A percentile compares a stretch with the other conserved stretches of the same genome.
Evolutionary conservation across 2,329 filamentous ascomycete species (phyloP).

Genomic region (Chaetomiaceae sp.): DNA sequence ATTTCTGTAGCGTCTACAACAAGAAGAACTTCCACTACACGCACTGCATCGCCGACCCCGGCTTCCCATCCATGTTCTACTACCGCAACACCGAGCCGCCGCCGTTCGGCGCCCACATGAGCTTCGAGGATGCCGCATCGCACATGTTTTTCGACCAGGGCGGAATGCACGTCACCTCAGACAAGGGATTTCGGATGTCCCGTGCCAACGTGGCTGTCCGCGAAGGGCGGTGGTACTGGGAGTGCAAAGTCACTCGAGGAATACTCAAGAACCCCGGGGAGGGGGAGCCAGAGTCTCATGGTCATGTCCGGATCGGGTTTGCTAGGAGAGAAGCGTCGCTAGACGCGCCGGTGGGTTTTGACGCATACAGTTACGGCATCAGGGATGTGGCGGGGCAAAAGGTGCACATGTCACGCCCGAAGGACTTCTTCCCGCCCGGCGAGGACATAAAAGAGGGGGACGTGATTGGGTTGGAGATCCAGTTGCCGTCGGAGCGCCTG

Average conservation of each 20-base stretch:
- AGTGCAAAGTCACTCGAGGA: constrained; percentile 83
- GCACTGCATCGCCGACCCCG: constrained; percentile 83
- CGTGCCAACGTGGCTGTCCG: constrained; percentile 86
- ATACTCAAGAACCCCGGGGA: constrained; percentile 48
- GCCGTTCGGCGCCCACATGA: constrained; percentile 79
- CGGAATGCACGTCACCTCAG: constrained; percentile 75
- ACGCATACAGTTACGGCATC: constrained; percentile 90
- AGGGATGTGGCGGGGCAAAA: constrained; percentile 88
- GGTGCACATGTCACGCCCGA: constrained; percentile 89
- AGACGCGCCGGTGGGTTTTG: constrained; percentile 80
- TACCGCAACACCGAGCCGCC: constrained; percentile 85
- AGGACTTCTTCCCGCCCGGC: constrained; percentile 75
- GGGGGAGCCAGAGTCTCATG: constrained; percentile 45
- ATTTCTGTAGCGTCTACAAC: constrained; percentile 52
- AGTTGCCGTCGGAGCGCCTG: constrained; percentile 75
- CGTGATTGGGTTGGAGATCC: constrained; percentile 90
- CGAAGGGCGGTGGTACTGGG: constrained; percentile 90
- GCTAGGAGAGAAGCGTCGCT: constrained; percentile 74
- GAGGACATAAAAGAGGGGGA: constrained; percentile 84
- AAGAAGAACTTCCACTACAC: constrained; percentile 80
- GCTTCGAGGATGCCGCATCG: constrained; percentile 85
- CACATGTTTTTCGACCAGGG: constrained; percentile 77
- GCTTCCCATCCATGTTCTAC: constrained; percentile 80
- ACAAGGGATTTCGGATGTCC: constrained; percentile 89
- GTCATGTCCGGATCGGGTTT: constrained; percentile 81